phyloP scores from a whole-genome alignment of 768 basidiomycete species.

The Lactarius pseudohatsudake region DNA sequence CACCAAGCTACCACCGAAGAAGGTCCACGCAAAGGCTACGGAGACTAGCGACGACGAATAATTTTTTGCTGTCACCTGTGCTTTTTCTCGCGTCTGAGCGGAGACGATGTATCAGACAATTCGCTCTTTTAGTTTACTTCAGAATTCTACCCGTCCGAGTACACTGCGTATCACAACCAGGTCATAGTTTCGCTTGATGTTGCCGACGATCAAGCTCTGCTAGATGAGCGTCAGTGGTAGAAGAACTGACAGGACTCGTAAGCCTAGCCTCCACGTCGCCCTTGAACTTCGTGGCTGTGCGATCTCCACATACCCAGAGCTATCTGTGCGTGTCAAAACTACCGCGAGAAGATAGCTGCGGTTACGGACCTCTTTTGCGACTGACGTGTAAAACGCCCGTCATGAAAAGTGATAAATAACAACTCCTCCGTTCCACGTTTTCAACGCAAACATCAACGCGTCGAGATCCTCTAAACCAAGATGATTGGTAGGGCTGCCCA shows the following conservation, averaged over 20 bases:
- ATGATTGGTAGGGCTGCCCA: slow-evolving; percentile 84
- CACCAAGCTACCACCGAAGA: slow-evolving; percentile 41
- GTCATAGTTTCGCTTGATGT: slow-evolving; percentile 32
- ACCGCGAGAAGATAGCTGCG: neutral
- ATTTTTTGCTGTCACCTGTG: slow-evolving; percentile 32
- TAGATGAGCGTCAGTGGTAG: neutral
- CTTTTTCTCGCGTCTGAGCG: slow-evolving; percentile 37
- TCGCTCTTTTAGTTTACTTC: neutral
- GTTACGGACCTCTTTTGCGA: slow-evolving; percentile 70
- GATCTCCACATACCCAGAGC: slow-evolving; percentile 92
- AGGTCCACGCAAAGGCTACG: slow-evolving; percentile 31
- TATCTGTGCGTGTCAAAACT: slow-evolving; percentile 34
- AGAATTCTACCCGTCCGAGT: too few species aligned
- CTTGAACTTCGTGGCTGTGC: slow-evolving; percentile 75
- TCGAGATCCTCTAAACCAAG: slow-evolving; percentile 92
- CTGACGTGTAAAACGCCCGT: slow-evolving; percentile 63
- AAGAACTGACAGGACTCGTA: slow-evolving; percentile 66
- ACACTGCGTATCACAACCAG: too few species aligned
- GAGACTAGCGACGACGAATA: slow-evolving; percentile 44
- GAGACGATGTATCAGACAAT: neutral
- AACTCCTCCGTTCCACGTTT: slow-evolving; percentile 71
- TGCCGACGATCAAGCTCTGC: slow-evolving; percentile 31
- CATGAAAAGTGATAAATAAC: slow-evolving; percentile 62
- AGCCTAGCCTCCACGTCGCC: slow-evolving; percentile 82
- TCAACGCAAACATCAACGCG: slow-evolving; percentile 82